Evolutionary conservation across 164 flowering plant genomes (phyloP), one percentile per base, ranked within the genome.

Genomic region (Platanus orientalis): DNA sequence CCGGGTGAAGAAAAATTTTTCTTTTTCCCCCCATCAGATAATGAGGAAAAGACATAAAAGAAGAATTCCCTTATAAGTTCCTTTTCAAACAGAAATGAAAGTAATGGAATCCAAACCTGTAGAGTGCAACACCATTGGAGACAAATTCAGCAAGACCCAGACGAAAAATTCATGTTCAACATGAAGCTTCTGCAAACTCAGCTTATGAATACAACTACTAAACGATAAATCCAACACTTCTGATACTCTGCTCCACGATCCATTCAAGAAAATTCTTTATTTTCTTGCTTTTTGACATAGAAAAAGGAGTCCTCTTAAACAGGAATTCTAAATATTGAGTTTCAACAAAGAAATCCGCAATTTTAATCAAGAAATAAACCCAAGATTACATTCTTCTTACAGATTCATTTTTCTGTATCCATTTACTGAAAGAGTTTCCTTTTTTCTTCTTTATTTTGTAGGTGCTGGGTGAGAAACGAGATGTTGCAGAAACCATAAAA

Each of bases 81-180:
- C 32, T 19, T 20, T 49, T 1, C 16, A 36, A 52, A 42, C 54
- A 74, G 49, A 45, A 65, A 28, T 7, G 40, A 49, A 61, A 28
- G 24, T 36, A 10, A 24, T 24, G 32, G 44, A 60, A 48, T 20
- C 34, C 64, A 56, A 67, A 51, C 67, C 67, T 62, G 44, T 19
- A 51, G 24, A n/a, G 21, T 58, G 45, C 11, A 23, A 20, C 44
- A n/a, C n/a, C n/a, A n/a, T n/a, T n/a, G n/a, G n/a, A n/a, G n/a
- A n/a, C n/a, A 42, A 54, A 57, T 52, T 32, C 39, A 28, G 24
- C 63, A 55, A 54, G 42, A 62, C 62, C 61, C 66, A 59, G 44
- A 54, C 19, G 12, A 4, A 58, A 65, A 40, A 58, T 23, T 34
- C 23, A 30, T 49, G 40, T 28, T 44, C 28, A 27, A 52, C 9